Base-by-base conservation (phyloP, 768 basidiomycete species). In the Hypholoma sublateritium region DNA sequence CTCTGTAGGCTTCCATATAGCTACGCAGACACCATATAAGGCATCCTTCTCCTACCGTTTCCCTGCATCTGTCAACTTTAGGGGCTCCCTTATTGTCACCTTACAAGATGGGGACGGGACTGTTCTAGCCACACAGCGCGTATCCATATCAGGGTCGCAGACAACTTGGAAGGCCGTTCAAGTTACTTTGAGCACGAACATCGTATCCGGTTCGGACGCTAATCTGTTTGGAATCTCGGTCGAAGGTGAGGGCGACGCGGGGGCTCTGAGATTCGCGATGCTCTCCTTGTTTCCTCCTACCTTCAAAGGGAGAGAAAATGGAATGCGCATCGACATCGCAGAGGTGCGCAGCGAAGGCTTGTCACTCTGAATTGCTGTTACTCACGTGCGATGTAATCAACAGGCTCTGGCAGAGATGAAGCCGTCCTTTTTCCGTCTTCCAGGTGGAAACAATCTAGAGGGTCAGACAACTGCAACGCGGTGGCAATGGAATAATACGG, bases 401-500 rank as follows among this genome's bases (percentile, higher is more conserved):
- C 53, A 87, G 82, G 71, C 83, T 4, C 71, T 88, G 41, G 72
- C 73, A 16, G 80, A 80, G 7, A 79, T 82, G 73, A 77, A 75
- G 6, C 85, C 87, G 16, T 72, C 80, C 3, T 84, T 87, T 68
- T 87, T 84, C 74, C 77, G 87, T 36, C 80, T 87, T 62, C 87
- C 86, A 8, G 87, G 87, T 17, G 87, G 87, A 8, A 86, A 85
- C 58, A 87, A 87, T 61, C 67, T 87, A 47, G 86, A 88, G 79
- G 86, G 86, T 3, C 76, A 82, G 69, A 81, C 79, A 0, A 67
- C 72, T 21, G 76, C 69, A 5, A 75, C 77, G 0, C 73, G 86
- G 12, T 88, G 87, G 87, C 77, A 82, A 62, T 88, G 87, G 87
- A 82, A 85, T 60, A 74, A 77, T 5, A 88, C 86, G 5, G 74